Evolutionary conservation across 768 basidiomycete genomes (phyloP).

Genomic region (Pleurotus eryngii): DNA sequence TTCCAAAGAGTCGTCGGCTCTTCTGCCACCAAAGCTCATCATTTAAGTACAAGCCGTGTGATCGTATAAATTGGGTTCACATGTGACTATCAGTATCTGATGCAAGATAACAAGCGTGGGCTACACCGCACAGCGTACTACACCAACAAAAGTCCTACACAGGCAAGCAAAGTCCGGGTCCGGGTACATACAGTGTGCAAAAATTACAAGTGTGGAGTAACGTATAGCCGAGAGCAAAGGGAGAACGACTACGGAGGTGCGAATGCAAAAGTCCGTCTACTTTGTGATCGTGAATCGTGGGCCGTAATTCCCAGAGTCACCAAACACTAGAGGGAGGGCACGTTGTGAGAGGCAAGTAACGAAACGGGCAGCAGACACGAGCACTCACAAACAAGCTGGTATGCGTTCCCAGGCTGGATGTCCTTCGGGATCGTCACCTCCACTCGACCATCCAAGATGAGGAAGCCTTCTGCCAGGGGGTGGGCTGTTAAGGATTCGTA

Average conservation of each 20-base stretch:
- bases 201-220: neutral
- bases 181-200: neutral
- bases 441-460: conserved; percentile 29
- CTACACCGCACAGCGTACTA: neutral
- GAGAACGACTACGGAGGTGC: neutral
- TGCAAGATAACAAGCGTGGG: conserved; percentile 1
- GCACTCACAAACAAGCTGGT: conserved; percentile 42
- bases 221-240: neutral
- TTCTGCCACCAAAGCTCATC: neutral
- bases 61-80: neutral
- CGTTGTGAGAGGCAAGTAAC: neutral
- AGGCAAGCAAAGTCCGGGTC: neutral
- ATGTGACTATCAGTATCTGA: neutral
- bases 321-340: conserved; percentile 37
- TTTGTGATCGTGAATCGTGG: conserved; percentile 39
- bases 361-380: neutral
- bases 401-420: conserved; percentile 33
- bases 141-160: neutral
- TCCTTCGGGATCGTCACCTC: conserved; percentile 36
- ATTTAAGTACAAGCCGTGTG: conserved; percentile 6
- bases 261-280: conserved; percentile 10
- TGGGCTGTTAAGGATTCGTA: conserved; percentile 17
- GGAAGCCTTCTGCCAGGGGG: conserved; percentile 37
- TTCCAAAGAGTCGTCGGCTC: conserved; percentile 5
- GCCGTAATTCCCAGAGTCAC: conserved; percentile 52